These are phyloP conservation scores for Trichopus zeylanicus DNA, from an alignment of 116 monocot genomes.

Conservation along the genomic window DNA sequence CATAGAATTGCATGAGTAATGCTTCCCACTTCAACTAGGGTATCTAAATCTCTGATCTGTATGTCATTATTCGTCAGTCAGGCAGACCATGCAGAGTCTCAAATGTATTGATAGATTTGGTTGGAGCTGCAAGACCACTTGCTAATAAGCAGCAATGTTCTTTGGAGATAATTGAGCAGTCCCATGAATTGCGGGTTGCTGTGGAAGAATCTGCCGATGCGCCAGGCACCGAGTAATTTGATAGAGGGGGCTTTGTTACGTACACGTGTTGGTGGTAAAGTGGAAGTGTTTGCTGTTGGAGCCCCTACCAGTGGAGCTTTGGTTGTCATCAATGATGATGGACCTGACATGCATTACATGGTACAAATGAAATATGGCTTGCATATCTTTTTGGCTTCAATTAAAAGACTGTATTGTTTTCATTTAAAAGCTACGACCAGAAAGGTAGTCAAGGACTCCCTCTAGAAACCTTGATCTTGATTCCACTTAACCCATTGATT, in stretches of 20 bases:
- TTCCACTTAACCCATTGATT: too few species aligned
- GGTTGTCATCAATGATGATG: constrained; percentile 81
- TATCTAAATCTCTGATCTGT: background rate
- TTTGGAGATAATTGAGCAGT: constrained; percentile 38
- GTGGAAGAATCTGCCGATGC: constrained; percentile 76
- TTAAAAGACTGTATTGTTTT: background rate
- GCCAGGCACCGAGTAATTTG: constrained; percentile 87
- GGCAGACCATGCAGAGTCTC: constrained; percentile 79
- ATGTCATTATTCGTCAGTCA: constrained; percentile 63
- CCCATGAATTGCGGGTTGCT: constrained; percentile 39
- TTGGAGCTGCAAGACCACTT: constrained; percentile 55
- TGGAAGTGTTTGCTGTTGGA: constrained; percentile 52
- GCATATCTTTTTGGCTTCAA: background rate
- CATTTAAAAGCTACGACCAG: too few species aligned
- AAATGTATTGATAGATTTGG: constrained; percentile 69
- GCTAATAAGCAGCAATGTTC: constrained; percentile 52
- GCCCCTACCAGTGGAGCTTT: constrained; percentile 81
- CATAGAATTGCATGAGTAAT: too few species aligned
- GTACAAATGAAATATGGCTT: constrained; percentile 22
- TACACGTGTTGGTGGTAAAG: constrained; percentile 53
- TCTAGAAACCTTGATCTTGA: too few species aligned
- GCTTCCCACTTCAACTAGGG: too few species aligned
- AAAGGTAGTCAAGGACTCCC: too few species aligned
- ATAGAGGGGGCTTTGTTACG: constrained; percentile 88
- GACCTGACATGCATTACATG: constrained; percentile 96